phyloP scores from a whole-genome alignment of 306 rosid genomes.

The Calophaca sinica region DNA sequence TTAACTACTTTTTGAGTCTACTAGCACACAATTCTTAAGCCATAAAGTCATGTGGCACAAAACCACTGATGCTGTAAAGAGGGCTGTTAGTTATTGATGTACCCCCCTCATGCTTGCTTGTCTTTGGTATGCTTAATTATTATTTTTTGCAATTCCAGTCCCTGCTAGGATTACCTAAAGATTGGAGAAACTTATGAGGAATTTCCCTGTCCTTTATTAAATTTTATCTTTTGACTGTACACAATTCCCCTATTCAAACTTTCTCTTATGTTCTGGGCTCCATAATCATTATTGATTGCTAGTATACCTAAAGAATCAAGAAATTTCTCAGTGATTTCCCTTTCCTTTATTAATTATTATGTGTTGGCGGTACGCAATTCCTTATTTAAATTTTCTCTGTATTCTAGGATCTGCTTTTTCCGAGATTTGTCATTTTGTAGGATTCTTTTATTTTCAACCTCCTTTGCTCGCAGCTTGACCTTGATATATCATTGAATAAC shows the following conservation, averaged over 20 bases:
- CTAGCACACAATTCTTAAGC: neutral
- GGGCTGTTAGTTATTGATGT: neutral
- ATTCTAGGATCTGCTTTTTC: neutral
- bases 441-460: neutral
- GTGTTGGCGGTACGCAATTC: neutral
- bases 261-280: neutral
- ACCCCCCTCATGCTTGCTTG: neutral
- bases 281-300: neutral
- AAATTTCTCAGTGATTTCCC: neutral
- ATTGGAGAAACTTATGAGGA: neutral
- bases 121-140: slow-evolving; percentile 16
- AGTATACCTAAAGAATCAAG: neutral
- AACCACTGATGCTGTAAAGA: neutral
- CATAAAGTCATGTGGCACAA: neutral
- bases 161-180: neutral
- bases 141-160: neutral
- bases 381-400: neutral
- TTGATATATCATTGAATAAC: neutral
- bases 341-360: too few species aligned
- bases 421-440: neutral
- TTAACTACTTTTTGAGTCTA: slow-evolving; percentile 5
- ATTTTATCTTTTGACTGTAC: neutral
- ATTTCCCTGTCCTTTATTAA: neutral
- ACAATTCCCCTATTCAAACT: neutral
- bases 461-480: neutral